Evolutionary conservation across 306 rosid genomes (phyloP).

Genomic region (Citrullus amarus): DNA sequence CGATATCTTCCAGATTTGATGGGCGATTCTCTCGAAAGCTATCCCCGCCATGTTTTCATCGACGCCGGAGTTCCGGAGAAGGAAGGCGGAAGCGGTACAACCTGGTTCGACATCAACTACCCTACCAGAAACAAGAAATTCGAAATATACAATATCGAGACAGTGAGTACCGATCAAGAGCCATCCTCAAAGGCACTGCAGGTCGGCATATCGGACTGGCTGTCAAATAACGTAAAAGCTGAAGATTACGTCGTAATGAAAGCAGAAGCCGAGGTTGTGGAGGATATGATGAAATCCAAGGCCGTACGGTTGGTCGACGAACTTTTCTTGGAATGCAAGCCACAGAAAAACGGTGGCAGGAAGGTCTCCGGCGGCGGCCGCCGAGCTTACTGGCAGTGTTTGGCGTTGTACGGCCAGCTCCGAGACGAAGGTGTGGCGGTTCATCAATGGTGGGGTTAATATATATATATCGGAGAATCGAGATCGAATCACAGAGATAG

Average conservation of each 20-base stretch:
- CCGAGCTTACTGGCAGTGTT: slow-evolving; percentile 78
- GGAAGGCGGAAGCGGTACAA: slow-evolving; percentile 28
- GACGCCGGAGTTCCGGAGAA: slow-evolving; percentile 47
- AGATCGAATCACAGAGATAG: not conserved
- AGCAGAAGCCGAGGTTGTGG: slow-evolving; percentile 69
- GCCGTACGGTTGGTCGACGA: slow-evolving; percentile 52
- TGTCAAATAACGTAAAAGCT: slow-evolving; percentile 47
- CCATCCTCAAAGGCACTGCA: not conserved
- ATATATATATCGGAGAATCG: not conserved
- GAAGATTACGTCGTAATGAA: slow-evolving; percentile 88
- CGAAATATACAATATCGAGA: slow-evolving; percentile 51
- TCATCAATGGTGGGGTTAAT: slow-evolving; percentile 88
- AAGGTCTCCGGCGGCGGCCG: slow-evolving; percentile 15
- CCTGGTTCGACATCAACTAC: slow-evolving; percentile 48
- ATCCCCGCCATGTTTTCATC: slow-evolving; percentile 57
- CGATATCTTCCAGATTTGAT: slow-evolving; percentile 55
- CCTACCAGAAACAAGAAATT: slow-evolving; percentile 60
- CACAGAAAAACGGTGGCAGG: slow-evolving; percentile 13
- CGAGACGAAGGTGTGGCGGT: slow-evolving; percentile 87
- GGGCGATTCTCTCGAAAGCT: slow-evolving; percentile 58
- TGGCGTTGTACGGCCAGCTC: slow-evolving; percentile 65
- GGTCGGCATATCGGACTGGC: slow-evolving; percentile 53
- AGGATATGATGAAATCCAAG: slow-evolving; percentile 47
- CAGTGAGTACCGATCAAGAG: slow-evolving; percentile 18
- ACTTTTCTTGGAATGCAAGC: slow-evolving; percentile 83